Percentiles rank a stretch among this genome's conserved stretches.
Evolutionary conservation across 371 early-diverging fungal genomes (phyloP).

Genomic region (Mortierella sp.): DNA sequence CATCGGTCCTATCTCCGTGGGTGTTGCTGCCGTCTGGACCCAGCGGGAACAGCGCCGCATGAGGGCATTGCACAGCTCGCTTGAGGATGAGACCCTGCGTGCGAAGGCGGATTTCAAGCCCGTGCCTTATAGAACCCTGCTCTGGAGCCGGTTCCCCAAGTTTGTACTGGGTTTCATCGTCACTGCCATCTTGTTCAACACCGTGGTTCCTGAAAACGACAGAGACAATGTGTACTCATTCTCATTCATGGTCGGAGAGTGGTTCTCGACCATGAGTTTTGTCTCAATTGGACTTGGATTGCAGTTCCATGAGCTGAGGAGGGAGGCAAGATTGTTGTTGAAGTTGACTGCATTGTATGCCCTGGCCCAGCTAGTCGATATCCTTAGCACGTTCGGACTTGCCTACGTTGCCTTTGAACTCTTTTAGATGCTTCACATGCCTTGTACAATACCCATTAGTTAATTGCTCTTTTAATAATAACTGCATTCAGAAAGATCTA

Average conservation of each 20-base stretch:
- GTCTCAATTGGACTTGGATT: slow-evolving; percentile 71
- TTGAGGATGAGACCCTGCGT: slow-evolving; percentile 29
- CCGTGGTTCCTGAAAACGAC: slow-evolving; percentile 57
- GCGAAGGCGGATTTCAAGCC: slow-evolving; percentile 35
- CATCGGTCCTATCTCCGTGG: slow-evolving; percentile 70
- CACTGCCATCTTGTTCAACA: slow-evolving; percentile 70
- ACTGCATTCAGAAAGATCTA: too few species aligned
- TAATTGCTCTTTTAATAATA: too few species aligned
- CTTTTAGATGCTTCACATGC: too few species aligned
- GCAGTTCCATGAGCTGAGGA: slow-evolving; percentile 64
- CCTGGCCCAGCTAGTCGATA: slow-evolving; percentile 69
- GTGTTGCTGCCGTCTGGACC: slow-evolving; percentile 70
- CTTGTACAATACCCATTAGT: too few species aligned
- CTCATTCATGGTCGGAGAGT: slow-evolving; percentile 72
- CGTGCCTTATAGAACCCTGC: slow-evolving; percentile 49
- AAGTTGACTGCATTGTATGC: slow-evolving; percentile 65
- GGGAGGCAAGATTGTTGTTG: slow-evolving; percentile 62
- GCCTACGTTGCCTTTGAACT: slow-evolving; percentile 68
- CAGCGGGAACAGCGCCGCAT: slow-evolving; percentile 60
- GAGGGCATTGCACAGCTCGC: slow-evolving; percentile 20
- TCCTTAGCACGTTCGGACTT: slow-evolving; percentile 62
- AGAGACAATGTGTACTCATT: slow-evolving; percentile 60
- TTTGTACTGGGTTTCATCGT: slow-evolving; percentile 71
- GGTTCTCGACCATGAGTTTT: slow-evolving; percentile 72
- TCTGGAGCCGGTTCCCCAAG: slow-evolving; percentile 73